Base-by-base conservation (phyloP, 2,329 filamentous ascomycete genomes). In the Apiospora hydei region DNA sequence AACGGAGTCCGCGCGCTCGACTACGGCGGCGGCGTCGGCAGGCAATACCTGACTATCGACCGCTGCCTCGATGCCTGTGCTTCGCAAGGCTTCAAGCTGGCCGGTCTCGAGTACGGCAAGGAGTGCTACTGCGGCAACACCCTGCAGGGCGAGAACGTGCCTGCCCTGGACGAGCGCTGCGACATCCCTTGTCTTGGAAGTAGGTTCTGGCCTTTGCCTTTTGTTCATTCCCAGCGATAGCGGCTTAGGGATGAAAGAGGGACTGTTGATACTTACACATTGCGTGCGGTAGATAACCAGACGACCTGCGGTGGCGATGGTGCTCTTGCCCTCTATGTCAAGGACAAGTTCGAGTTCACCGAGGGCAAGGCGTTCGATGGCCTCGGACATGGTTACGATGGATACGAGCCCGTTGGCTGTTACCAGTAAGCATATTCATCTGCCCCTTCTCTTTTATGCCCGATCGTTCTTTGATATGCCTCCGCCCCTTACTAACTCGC, bases 81-180 rank as follows among this genome's bases (percentile, higher is more conserved):
- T 10, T 1, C 43, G 21, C 18, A 13, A 21, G 81, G 81, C 4
- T 82, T 79, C 72, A 73, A 72, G 5, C 83, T 83, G 71, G 84
- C 84, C 13, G 85, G 84, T 11, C 74, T 85, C 0, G 84, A 87
- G 74, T 85, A 82, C 72, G 78, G 77, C 26, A 77, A 76, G 24
- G 82, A 87, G 73, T 87, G 85, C 77, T 87, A 82, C 77, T 88
- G 84, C 74, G 81, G 77, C 18, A 64, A 64, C 34, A n/a, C 57
- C 13, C 34, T 64, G 18, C 57, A 64, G 57, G 57, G 57, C 34
- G 57, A 64, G 34, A 64, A 64, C 21, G 10, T 13, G 34, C 57
- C 57, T 5, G 11, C 30, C 21, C 34, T 64, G 57, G 57, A 64
- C 57, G 57, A 64, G 34, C 18, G 18, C 1, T 64, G 57, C 34